Base-by-base conservation (phyloP, 805 yeast species). In the Barnettozyma sucrosica region DNA sequence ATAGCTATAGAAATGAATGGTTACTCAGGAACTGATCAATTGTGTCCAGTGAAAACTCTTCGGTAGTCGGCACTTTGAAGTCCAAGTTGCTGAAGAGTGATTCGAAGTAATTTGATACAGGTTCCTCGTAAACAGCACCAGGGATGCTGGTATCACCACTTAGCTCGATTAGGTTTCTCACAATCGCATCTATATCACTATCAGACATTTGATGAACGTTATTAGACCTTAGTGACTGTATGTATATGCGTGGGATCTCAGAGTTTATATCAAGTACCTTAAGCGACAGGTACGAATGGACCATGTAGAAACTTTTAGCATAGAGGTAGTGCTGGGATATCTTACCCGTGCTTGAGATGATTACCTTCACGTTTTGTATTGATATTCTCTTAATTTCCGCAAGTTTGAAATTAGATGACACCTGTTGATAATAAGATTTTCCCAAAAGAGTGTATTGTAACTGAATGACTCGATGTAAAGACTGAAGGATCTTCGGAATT, bases 401-500 rank as follows among this genome's bases (percentile, higher is more conserved):
- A 2, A 43, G 11, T 19, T 49, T 49, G 18, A 38, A 39, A 18
- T 14, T 34, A 13, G 49, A 23, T 6, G 19, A 21, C 11, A 40
- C 5, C 8, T 33, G 24, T 25, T 45, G 45, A n/a, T 45, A 43
- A 14, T 25, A 41, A 3, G 45, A 24, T 20, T 45, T 45, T 7
- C 36, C 24, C 25, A 45, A 28, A 6, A 49, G 16, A 14, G 47
- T 45, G 32, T 45, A 49, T n/a, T 49, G 51, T 7, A 45, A 16
- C 18, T 49, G 47, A 18, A 36, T 24, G 3, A 36, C 33, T 19
- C 51, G 38, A 14, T 49, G 51, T 10, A 49, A 33, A 16, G 40
- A 24, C n/a, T 49, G 49, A n/a, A 49, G n/a, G 25, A 49, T 49
- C n/a, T 36, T 49, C 39, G 51, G 49, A 10, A 49, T 40, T 16